These are phyloP conservation scores for Mycena sanguinolenta DNA, from an alignment of 768 basidiomycete species.

Conservation along the genomic window DNA sequence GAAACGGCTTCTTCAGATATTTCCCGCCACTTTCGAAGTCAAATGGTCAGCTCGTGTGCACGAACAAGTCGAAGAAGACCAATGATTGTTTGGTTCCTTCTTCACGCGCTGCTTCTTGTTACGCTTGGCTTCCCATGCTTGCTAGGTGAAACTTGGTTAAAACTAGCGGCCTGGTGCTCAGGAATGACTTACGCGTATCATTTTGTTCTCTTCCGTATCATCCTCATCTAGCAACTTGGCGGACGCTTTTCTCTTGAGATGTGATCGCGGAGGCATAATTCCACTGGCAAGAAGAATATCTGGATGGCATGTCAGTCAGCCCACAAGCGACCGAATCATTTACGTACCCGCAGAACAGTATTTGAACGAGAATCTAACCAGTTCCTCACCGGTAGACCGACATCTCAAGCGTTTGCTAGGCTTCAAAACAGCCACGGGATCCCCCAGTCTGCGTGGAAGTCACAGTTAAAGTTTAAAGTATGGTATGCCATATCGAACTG, in stretches of 20 bases:
- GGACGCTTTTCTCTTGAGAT: constrained; percentile 11
- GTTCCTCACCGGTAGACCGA: too few relatives aligned
- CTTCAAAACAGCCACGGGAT: too few relatives aligned
- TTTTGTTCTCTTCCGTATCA: constrained; percentile 6
- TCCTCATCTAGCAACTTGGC: not conserved
- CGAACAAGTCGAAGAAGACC: too few relatives aligned
- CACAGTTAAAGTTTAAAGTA: too few relatives aligned
- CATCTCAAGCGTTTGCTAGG: too few relatives aligned
- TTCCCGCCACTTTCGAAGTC: too few relatives aligned
- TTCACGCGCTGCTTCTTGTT: constrained; percentile 20
- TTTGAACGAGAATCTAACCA: not conserved
- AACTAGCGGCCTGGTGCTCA: not conserved
- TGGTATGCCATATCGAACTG: not conserved
- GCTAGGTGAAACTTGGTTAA: not conserved
- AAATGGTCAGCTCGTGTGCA: too few relatives aligned
- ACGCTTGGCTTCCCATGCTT: constrained; percentile 4
- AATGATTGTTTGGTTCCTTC: too few relatives aligned
- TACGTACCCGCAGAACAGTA: not conserved
- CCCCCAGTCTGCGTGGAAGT: too few relatives aligned
- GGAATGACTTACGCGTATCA: not conserved
- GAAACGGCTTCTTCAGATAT: too few relatives aligned
- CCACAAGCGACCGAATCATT: too few relatives aligned
- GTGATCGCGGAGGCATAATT: constrained; percentile 6
- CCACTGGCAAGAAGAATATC: constrained; percentile 26
- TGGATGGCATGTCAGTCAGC: not conserved